Conservation (phyloP, 495 filamentous ascomycete genomes). For the Annulohypoxylon maeteangense region DNA sequence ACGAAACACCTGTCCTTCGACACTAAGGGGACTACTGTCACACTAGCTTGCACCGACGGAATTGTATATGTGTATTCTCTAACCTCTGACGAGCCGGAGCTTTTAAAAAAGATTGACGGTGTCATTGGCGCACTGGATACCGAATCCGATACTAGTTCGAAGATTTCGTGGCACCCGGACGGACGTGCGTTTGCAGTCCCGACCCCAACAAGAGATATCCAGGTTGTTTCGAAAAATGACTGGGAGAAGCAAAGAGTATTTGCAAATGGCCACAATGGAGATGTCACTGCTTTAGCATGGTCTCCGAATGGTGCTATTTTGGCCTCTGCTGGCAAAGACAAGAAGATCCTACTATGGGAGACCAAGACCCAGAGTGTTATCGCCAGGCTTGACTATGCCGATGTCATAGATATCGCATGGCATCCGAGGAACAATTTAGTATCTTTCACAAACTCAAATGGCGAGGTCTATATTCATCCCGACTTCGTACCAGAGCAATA, state of each 20-base stretch:
- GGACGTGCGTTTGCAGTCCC: conserved; percentile 89
- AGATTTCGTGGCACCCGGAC: conserved; percentile 91
- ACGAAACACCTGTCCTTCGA: conserved; percentile 92
- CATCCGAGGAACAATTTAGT: conserved; percentile 88
- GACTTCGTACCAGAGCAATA: conserved; percentile 78
- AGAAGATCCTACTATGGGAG: conserved; percentile 88
- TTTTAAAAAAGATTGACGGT: conserved; percentile 85
- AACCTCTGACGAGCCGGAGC: conserved; percentile 78
- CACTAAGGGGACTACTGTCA: conserved; percentile 76
- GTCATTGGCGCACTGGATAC: conserved; percentile 81
- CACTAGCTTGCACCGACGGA: conserved; percentile 89
- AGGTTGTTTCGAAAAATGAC: conserved; percentile 83
- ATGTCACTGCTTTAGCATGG: conserved; percentile 90
- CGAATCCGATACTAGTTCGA: conserved; percentile 79
- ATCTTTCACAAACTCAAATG: conserved; percentile 90
- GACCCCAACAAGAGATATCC: conserved; percentile 84
- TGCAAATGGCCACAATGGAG: conserved; percentile 78
- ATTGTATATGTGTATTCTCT: conserved; percentile 89
- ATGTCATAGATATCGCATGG: conserved; percentile 87
- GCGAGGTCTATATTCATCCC: conserved; percentile 88
- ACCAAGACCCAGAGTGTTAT: conserved; percentile 83
- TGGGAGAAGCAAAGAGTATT: conserved; percentile 87
- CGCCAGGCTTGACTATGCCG: conserved; percentile 76
- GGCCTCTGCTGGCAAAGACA: conserved; percentile 83
- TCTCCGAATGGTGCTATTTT: conserved; percentile 93